Base-by-base conservation (phyloP, 768 basidiomycete species). In the Leucocoprinus leucothites region DNA sequence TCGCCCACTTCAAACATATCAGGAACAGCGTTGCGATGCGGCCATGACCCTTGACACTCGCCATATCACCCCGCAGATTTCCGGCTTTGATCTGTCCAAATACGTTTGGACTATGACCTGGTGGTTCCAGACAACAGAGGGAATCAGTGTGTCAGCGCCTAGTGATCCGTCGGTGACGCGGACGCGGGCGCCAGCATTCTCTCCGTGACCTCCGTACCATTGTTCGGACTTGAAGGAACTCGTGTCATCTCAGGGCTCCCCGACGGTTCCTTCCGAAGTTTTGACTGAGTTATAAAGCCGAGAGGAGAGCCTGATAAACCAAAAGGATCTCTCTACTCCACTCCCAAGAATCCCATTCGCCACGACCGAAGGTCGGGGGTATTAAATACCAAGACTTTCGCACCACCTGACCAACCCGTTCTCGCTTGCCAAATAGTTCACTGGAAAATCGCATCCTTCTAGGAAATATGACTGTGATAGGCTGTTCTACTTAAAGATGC, bases 1-100 rank as follows among this genome's bases (percentile, higher is more conserved):
- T 26, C 45, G n/a, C 22, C 28, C 7, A 24, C 43, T 24, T 26
- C 50, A 41, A 18, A 41, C 22, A 25, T 7, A 51, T 26, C 50
- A 51, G 50, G 50, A 42, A 51, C 50, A 28, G 50, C 50, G 38
- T 41, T 42, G 38, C 49, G 49, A 50, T 50, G 38, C 24, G 40
- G 24, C 26, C 21, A 36, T 50, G 24, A 11, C 48, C 48, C 36
- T 50, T 40, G 28, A 22, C n/a, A 40, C 14, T 28, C 26, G n/a
- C 19, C 31, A n/a, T 44, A 25, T 18, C n/a, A 52, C n/a, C 24
- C 9, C 51, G 51, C 51, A 44, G 51, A 52, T 43, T 52, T 44
- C 51, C 51, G 51, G 18, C 31, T 24, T 19, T 44, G 36, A 50
- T 50, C 34, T 31, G 19, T 16, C 31, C 21, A 16, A 41, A 41